A percentile compares a stretch with the other conserved stretches of the same genome.
Evolutionary conservation across 2,329 filamentous ascomycete species (phyloP).

Genomic region (Penicillium sp.): DNA sequence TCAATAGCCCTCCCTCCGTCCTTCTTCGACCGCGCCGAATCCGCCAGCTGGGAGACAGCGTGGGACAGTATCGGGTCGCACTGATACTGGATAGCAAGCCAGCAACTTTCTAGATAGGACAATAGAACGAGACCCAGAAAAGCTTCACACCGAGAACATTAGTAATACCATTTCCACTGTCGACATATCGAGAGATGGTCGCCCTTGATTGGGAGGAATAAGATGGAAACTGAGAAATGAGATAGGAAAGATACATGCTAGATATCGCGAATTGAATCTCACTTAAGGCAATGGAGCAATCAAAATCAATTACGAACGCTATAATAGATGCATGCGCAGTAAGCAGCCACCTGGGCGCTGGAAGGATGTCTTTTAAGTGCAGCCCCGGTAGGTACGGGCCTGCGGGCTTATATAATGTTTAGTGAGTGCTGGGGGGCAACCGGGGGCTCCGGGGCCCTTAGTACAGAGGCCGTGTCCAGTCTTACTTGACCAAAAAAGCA

Average conservation of each 20-base stretch:
- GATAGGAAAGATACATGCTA: not conserved
- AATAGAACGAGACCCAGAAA: too few species aligned
- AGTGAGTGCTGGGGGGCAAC: not conserved
- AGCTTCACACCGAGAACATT: not conserved
- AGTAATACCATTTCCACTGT: not conserved
- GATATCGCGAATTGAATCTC: not conserved
- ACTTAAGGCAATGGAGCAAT: not conserved
- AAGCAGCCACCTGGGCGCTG: not conserved
- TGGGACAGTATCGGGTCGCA: too few species aligned
- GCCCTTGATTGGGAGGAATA: not conserved
- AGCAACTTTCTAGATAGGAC: too few species aligned
- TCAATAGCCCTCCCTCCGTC: too few species aligned
- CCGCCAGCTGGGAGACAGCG: too few species aligned
- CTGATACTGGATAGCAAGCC: too few species aligned
- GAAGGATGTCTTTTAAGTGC: not conserved
- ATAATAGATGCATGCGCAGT: not conserved
- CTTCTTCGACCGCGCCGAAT: too few species aligned
- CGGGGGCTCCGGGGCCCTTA: not conserved
- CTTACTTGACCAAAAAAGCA: not conserved
- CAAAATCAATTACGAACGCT: not conserved
- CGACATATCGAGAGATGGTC: not conserved
- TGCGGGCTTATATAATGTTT: not conserved
- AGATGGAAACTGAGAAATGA: not conserved
- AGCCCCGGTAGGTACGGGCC: not conserved
- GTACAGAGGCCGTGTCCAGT: not conserved